Evolutionary conservation across 208 protist species (phyloP), one percentile per base, ranked within the genome.

Genomic region (Novymonas esmeraldas): DNA sequence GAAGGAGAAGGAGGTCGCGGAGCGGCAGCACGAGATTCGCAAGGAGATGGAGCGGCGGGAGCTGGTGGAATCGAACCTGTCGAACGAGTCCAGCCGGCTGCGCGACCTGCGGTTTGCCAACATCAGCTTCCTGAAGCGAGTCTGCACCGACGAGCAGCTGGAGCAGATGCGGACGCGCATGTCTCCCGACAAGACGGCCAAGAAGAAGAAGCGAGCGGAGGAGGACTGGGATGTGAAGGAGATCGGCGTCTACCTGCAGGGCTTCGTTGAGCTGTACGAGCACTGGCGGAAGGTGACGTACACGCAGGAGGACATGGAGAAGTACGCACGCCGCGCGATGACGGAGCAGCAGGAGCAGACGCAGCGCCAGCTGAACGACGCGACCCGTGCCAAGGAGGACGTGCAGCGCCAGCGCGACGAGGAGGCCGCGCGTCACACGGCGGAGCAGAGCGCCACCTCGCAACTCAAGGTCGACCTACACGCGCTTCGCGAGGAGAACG

Each of bases 221-320:
- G 87, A 92, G 13, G 77, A 79, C 42, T 97, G 89, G 88, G 89
- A 93, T 57, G 85, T 92, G 57, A 94, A 95, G 67, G 89, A 97
- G 70, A 93, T 97, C 29, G 66, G 67, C 22, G 84, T 89, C 56
- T 94, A 90, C 50, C 66, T 97, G 7, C 74, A 89, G 41, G 81
- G 81, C 57, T 97, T 95, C 63, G 59, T 73, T 0, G 77, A 90
- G 58, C 65, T 85, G 28, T 95, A 93, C 58, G 84, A 93, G 46
- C 65, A 85, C 33, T 92, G 85, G 89, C 74, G 85, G 49, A 79
- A 89, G 56, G 76, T 73, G 13, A 89, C 88, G 28, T 95, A 93
- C 64, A 94, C 92, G 14, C 74, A 90, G 74, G 87, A 94, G 44
- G 92, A 97, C 64, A 82, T 95, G 75, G 84, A 97, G 73, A 87